Evolutionary conservation across 2,329 filamentous ascomycete species (phyloP).

Genomic region (Whalleya microplaca): DNA sequence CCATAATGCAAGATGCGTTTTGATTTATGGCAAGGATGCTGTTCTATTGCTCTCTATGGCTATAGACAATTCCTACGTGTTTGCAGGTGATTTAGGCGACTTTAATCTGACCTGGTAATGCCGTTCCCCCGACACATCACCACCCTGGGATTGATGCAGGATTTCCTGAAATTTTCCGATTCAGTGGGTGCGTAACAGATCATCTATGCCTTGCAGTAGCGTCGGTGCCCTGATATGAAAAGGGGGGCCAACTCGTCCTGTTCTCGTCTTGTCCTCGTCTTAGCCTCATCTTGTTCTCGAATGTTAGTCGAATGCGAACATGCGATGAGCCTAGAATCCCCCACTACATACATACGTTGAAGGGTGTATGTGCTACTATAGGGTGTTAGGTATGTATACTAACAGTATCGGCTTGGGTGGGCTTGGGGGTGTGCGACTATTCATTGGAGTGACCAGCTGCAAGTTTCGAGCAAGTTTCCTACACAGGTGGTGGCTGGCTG

Average conservation of each 20-base stretch:
- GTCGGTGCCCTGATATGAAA: background rate
- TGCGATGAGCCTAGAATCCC: background rate
- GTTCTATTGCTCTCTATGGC: background rate
- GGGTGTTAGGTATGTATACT: too few species aligned
- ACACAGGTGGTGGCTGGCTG: background rate
- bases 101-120: too few species aligned
- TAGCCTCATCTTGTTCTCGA: too few species aligned
- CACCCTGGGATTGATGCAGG: too few species aligned
- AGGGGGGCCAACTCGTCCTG: background rate
- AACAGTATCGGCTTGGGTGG: too few species aligned
- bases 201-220: slow-evolving; percentile 5
- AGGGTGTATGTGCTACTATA: too few species aligned
- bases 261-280: too few species aligned
- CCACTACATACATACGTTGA: background rate
- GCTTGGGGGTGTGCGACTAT: background rate
- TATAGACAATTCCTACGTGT: background rate
- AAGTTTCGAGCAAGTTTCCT: too few species aligned
- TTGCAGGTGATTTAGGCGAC: background rate
- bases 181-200: background rate
- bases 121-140: too few species aligned
- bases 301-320: background rate
- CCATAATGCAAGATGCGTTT: background rate
- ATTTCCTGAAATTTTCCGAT: background rate
- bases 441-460: background rate
- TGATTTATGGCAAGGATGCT: background rate